Evolutionary conservation across 176 grass and related monocot species (phyloP).

Genomic region (Tillandsia fasciculata): DNA sequence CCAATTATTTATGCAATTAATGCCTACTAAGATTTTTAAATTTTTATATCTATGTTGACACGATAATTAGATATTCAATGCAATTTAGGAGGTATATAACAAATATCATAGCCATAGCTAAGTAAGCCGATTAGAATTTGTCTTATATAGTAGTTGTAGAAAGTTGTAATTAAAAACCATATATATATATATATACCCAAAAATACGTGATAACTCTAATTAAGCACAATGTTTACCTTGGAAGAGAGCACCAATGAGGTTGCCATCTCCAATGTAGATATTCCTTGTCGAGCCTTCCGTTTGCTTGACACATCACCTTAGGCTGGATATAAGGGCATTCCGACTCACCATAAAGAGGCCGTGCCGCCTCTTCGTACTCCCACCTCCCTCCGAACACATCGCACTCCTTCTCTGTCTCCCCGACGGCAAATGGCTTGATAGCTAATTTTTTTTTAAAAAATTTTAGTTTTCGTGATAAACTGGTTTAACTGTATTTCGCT

Average conservation of each 20-base stretch:
- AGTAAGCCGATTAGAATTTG: too few relatives aligned
- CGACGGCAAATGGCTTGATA: constrained; percentile 7
- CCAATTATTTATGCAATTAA: too few relatives aligned
- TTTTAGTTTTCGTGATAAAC: neutral
- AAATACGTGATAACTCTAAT: neutral
- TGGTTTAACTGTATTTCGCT: neutral
- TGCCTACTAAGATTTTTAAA: too few relatives aligned
- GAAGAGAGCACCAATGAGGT: constrained; percentile 13
- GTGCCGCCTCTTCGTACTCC: neutral
- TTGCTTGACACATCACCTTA: constrained; percentile 12
- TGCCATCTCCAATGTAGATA: constrained; percentile 21
- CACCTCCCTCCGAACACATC: constrained; percentile 12
- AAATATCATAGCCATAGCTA: too few relatives aligned
- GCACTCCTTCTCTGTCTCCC: constrained; percentile 5
- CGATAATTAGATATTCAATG: too few relatives aligned
- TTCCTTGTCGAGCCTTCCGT: neutral
- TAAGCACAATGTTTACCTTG: neutral
- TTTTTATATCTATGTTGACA: too few relatives aligned
- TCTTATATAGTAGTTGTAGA: neutral
- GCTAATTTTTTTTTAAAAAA: neutral
- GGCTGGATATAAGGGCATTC: constrained; percentile 4
- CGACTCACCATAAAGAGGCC: constrained; percentile 7
- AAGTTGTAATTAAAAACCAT: neutral
- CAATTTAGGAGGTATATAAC: too few relatives aligned
- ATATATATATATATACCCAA: neutral